These are phyloP conservation scores for Dittrichia graveolens DNA, from an alignment of 129 eudicot species.

Conservation along the genomic window DNA sequence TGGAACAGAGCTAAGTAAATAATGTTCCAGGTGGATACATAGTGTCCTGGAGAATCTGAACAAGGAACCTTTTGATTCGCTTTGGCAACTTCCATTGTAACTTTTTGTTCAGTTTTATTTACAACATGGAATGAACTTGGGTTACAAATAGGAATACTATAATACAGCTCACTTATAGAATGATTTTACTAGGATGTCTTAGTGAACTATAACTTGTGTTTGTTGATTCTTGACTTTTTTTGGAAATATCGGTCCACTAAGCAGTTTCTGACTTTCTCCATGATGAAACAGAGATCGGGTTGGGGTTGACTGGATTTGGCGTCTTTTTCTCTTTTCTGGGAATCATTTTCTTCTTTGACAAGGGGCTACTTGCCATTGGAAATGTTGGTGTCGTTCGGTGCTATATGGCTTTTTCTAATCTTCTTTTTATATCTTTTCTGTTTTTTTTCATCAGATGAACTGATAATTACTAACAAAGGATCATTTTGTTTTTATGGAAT, in stretches of 20 bases:
- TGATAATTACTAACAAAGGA: constrained; percentile 14
- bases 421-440: background rate
- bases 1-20: too few species aligned
- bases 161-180: background rate
- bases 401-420: background rate
- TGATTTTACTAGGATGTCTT: background rate
- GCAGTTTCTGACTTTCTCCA: background rate
- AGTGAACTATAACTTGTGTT: background rate
- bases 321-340: constrained; percentile 74
- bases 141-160: background rate
- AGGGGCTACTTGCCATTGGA: constrained; percentile 76
- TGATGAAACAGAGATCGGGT: constrained; percentile 70
- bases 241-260: background rate
- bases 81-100: too few species aligned
- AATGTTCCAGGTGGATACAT: too few species aligned
- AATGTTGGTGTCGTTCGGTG: constrained; percentile 45
- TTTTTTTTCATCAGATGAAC: background rate
- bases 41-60: too few species aligned
- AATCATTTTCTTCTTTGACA: constrained; percentile 72
- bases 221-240: background rate
- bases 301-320: constrained; percentile 81
- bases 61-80: too few species aligned
- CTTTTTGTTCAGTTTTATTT: too few species aligned
- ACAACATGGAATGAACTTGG: too few species aligned
- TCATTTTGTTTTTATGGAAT: constrained; percentile 13